These are phyloP conservation scores for Penicillium sp. DNA, from an alignment of 2,329 filamentous ascomycete species.

Conservation along the genomic window DNA sequence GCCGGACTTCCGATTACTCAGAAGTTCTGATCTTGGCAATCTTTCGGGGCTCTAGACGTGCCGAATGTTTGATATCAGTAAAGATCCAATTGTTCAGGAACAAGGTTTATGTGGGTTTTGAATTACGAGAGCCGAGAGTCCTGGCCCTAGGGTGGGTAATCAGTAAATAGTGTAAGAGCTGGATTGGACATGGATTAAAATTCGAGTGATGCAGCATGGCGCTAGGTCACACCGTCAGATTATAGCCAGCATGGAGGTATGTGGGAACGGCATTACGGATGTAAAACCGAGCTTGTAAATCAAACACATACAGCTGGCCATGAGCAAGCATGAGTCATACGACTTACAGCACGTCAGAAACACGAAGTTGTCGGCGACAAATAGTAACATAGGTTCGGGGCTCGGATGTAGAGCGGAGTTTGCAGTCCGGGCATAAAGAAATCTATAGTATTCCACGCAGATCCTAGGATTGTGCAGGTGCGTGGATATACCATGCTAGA, in stretches of 20 bases:
- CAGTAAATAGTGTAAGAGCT: too few species aligned
- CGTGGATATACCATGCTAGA: conserved; percentile 14
- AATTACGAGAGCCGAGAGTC: background rate
- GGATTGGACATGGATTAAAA: background rate
- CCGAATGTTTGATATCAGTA: conserved; percentile 4
- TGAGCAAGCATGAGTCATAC: conserved; percentile 15
- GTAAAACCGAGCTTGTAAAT: background rate
- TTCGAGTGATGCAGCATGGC: background rate
- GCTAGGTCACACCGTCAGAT: conserved; percentile 4
- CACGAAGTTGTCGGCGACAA: conserved; percentile 8
- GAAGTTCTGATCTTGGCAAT: conserved; percentile 9
- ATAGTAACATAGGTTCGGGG: background rate
- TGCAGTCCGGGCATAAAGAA: conserved; percentile 8
- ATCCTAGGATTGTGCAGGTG: conserved; percentile 16
- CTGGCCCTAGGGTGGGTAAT: too few species aligned
- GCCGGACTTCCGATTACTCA: conserved; percentile 16
- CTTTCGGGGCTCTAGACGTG: background rate
- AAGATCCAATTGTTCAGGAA: background rate
- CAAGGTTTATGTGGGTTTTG: background rate
- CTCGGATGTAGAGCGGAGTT: conserved; percentile 10
- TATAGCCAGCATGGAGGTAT: background rate
- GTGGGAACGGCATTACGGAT: background rate
- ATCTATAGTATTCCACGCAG: conserved; percentile 4
- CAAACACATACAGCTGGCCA: background rate
- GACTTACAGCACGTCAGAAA: conserved; percentile 2